Percentiles rank a stretch among this genome's conserved stretches.
Conservation (phyloP, 108 stramenopile species). For the Nannochloropsis oceanica region DNA sequence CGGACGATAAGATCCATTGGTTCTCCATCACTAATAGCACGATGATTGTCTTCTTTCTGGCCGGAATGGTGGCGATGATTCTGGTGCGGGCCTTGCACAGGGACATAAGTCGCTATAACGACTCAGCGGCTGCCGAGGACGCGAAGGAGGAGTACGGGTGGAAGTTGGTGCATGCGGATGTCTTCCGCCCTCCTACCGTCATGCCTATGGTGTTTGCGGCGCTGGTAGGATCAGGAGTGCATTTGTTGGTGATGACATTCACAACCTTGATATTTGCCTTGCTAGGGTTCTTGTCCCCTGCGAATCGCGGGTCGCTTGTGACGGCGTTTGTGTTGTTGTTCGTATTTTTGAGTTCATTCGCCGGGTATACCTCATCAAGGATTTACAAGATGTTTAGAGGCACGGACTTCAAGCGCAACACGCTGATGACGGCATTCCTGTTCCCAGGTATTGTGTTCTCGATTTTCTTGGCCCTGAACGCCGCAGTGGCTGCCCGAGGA, state of each 20-base stretch:
- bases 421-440: conserved; percentile 66
- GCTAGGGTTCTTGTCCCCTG: conserved; percentile 76
- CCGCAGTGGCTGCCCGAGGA: conserved; percentile 62
- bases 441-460: conserved; percentile 62
- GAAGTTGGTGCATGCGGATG: conserved; percentile 31
- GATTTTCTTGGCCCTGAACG: conserved; percentile 79
- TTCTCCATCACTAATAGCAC: conserved; percentile 90
- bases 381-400: conserved; percentile 87
- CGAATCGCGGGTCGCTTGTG: conserved; percentile 72
- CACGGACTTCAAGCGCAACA: conserved; percentile 74
- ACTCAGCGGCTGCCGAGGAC: conserved; percentile 55
- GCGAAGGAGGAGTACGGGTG: conserved; percentile 91
- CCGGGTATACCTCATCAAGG: conserved; percentile 71
- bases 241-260: conserved; percentile 65
- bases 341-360: conserved; percentile 57
- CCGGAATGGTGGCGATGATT: conserved; percentile 65
- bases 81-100: conserved; percentile 80
- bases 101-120: conserved; percentile 95
- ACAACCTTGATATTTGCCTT: conserved; percentile 72
- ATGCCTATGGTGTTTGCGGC: conserved; percentile 65
- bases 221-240: conserved; percentile 74
- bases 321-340: conserved; percentile 80
- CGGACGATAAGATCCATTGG: conserved; percentile 95
- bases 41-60: conserved; percentile 58
- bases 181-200: conserved; percentile 2